A percentile compares a stretch with the other conserved stretches of the same genome.
Conservation (phyloP, 345 rosid species). For the Draba incana region DNA sequence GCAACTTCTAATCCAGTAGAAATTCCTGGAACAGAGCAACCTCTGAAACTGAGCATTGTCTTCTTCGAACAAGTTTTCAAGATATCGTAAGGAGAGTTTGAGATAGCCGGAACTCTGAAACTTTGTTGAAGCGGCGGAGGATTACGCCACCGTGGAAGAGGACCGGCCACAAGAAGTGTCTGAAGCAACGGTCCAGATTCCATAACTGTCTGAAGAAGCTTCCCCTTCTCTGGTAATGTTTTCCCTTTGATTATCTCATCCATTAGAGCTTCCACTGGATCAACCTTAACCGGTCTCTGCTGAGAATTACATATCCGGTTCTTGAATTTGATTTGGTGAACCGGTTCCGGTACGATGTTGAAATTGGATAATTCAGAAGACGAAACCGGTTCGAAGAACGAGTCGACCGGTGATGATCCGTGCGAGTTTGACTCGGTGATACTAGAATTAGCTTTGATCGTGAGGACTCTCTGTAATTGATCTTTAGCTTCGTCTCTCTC, state of each 20-base stretch:
- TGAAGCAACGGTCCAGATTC: slow-evolving; percentile 84
- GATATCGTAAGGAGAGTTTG: slow-evolving; percentile 42
- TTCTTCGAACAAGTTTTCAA: slow-evolving; percentile 39
- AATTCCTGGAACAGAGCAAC: slow-evolving; percentile 45
- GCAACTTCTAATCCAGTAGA: slow-evolving; percentile 45
- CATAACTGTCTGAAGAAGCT: slow-evolving; percentile 67
- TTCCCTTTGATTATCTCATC: slow-evolving; percentile 60
- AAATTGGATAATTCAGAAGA: slow-evolving; percentile 74
- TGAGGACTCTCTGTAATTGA: slow-evolving; percentile 58
- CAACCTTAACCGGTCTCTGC: slow-evolving; percentile 38
- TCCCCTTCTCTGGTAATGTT: slow-evolving; percentile 68
- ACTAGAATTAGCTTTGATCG: slow-evolving; percentile 67
- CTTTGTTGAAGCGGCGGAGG: slow-evolving; percentile 77
- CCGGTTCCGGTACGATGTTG: slow-evolving; percentile 48
- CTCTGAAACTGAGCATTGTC: slow-evolving; percentile 49
- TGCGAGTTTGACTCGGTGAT: slow-evolving; percentile 78
- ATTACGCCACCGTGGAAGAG: slow-evolving; percentile 89
- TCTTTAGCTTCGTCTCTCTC: slow-evolving; percentile 87
- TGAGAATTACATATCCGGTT: slow-evolving; percentile 21
- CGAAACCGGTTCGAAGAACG: slow-evolving; percentile 69
- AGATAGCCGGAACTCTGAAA: slow-evolving; percentile 61
- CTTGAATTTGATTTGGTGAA: slow-evolving; percentile 23
- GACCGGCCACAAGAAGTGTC: slow-evolving; percentile 83
- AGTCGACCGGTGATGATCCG: slow-evolving; percentile 72
- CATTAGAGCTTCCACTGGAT: slow-evolving; percentile 49